Evolutionary conservation across 2,329 filamentous ascomycete genomes (phyloP), one percentile per base, ranked within the genome.

Genomic region (Sclerotiophoma versabilis): DNA sequence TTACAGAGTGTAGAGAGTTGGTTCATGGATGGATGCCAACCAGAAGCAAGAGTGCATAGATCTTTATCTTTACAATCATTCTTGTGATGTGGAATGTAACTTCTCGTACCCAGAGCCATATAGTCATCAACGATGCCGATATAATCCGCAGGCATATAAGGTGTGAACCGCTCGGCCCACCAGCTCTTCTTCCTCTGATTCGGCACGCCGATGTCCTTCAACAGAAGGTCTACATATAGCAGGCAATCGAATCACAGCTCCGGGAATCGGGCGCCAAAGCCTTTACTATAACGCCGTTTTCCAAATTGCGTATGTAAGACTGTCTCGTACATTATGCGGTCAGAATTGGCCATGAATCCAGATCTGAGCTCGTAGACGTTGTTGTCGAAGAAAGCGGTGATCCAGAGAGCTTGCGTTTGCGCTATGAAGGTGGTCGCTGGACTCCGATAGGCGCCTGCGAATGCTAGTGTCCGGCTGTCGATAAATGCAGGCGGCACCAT

Each of bases 311-410:
- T 64, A 37, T 72, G 67, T 11, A 74, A 44, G 4, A 70, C 56
- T 0, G 66, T 67, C 20, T 74, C 70, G 23, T 63, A 67, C 25
- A 62, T 42, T 5, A 67, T 56, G 9, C 55, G 51, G n/a, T 57
- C 48, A 14, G 37, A 27, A 9, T 34, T 25, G 5, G 14, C 32
- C 2, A 54, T 19, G n/a, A 46, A 36, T 3, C 32, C 27, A 2
- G 14, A 12, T 20, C 10, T n/a, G 9, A 54, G 47, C 8, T 15
- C 11, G 0, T 42, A 29, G 10, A 89, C 71, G 23, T 78, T 71
- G 17, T 77, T 76, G 47, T 80, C 77, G 26, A 93, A 82, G 68
- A 85, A 91, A 0, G 89, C 87, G 0, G 80, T 79, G 26, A 88
- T 76, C 77, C 77, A 79, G 1, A 79, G 69, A 0, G 68, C 76